Evolutionary conservation across 352 stramenopile species (phyloP), one percentile per base, ranked within the genome.

Genomic region (Blastocystis sp.): DNA sequence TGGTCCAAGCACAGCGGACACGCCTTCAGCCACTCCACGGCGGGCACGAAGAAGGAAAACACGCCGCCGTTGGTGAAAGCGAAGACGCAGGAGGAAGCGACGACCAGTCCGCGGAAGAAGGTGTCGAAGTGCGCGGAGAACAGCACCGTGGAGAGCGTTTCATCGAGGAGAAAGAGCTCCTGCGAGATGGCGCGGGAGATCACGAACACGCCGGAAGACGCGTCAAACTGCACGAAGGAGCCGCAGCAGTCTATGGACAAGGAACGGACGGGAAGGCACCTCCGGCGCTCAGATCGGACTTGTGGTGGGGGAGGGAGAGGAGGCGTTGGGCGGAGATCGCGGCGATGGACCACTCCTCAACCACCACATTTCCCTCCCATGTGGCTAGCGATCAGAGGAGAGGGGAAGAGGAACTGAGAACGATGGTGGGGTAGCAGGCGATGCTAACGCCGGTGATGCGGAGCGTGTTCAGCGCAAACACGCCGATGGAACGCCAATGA

Each of bases 131-230:
- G n/a, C 5, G 52, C 19, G 52, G 48, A 45, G 19, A 56, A 48
- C 23, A 76, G 38, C 21, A 76, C 14, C 1, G 7, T 56, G 41
- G 41, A 48, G 41, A 76, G 19, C 1, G 21, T 5, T 3, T 14
- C 23, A n/a, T 76, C 66, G 7, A 76, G 52, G n/a, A 76, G 14
- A 17, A 76, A 56, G 17, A 76, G 48, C 52, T 76, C 66, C 66
- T 76, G 48, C 23, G 34, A 23, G 7, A 76, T 38, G 17, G 66
- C 66, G 19, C 66, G 23, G 2, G 66, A 59, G n/a, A 76, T 28
- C 4, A 76, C 38, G 38, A 60, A 76, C 10, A 41, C 21, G 41
- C 52, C 19, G 17, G 41, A 2, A 56, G 7, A 4, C 14, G n/a
- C 2, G 10, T n/a, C 41, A 56, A 38, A 76, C 38, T 38, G n/a